Conservation (phyloP, 805 yeast genomes). For the Saccharomycopsis oosterbeekiorum region DNA sequence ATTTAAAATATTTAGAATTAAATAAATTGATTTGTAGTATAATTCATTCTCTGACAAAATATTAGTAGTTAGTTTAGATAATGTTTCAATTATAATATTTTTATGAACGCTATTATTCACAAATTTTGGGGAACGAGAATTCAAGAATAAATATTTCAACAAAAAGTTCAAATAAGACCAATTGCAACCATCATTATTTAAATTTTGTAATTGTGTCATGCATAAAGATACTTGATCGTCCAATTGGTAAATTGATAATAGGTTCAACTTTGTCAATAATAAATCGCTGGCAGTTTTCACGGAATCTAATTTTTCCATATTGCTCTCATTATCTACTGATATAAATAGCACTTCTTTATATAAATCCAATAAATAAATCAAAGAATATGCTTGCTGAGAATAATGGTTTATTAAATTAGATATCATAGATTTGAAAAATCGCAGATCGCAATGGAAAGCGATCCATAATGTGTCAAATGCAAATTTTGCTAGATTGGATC, state of each 20-base stretch:
- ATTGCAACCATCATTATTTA: not conserved
- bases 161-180: not conserved
- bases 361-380: not conserved
- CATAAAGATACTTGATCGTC: not conserved
- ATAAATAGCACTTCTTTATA: not conserved
- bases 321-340: not conserved
- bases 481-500: not conserved
- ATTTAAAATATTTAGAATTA: not conserved
- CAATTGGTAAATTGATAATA: conserved; percentile 7
- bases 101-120: not conserved
- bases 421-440: not conserved
- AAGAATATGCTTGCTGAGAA: not conserved
- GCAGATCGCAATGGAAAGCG: not conserved
- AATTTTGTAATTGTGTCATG: not conserved
- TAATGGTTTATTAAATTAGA: not conserved
- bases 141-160: not conserved
- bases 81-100: not conserved
- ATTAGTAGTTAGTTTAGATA: not conserved
- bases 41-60: not conserved
- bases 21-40: not conserved
- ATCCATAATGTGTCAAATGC: not conserved
- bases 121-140: not conserved
- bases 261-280: not conserved
- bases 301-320: not conserved
- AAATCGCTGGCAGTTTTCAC: not conserved